Conservation (phyloP, 495 filamentous ascomycete genomes). For the Penicillium pancosmium region DNA sequence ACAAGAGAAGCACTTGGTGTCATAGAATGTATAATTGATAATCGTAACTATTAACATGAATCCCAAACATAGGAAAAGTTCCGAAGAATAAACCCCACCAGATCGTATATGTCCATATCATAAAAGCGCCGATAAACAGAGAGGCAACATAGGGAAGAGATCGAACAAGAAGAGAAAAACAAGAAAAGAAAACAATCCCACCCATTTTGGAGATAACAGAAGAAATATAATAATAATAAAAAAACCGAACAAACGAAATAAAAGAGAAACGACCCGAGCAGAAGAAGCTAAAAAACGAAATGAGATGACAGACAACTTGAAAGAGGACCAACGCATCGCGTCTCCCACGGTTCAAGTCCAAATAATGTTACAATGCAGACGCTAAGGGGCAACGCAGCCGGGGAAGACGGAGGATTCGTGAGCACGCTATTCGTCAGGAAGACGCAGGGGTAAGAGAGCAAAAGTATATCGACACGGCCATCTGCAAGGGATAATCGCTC, state of each 20-base stretch:
- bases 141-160: constrained; percentile 11
- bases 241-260: constrained; percentile 21
- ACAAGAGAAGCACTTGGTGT: neutral
- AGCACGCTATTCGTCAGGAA: constrained; percentile 2
- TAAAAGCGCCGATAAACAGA: constrained; percentile 21
- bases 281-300: constrained; percentile 12
- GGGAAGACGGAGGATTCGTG: constrained; percentile 9
- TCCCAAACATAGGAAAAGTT: constrained; percentile 22
- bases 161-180: constrained; percentile 9
- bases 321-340: constrained; percentile 20
- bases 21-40: constrained; percentile 11
- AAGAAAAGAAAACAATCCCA: constrained; percentile 12
- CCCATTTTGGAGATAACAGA: constrained; percentile 21
- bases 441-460: constrained; percentile 13
- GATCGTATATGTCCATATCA: constrained; percentile 25
- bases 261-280: constrained; percentile 9
- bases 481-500: constrained; percentile 25
- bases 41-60: constrained; percentile 19
- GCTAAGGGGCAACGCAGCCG: constrained; percentile 27
- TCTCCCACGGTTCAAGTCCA: constrained; percentile 21
- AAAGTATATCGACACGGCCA: constrained; percentile 9
- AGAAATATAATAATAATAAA: constrained; percentile 15
- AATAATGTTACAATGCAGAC: constrained; percentile 34
- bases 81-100: constrained; percentile 14
- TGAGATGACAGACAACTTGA: constrained; percentile 18